Base-by-base conservation (phyloP, 164 flowering plant genomes). In the Stephania yunnanensis region DNA sequence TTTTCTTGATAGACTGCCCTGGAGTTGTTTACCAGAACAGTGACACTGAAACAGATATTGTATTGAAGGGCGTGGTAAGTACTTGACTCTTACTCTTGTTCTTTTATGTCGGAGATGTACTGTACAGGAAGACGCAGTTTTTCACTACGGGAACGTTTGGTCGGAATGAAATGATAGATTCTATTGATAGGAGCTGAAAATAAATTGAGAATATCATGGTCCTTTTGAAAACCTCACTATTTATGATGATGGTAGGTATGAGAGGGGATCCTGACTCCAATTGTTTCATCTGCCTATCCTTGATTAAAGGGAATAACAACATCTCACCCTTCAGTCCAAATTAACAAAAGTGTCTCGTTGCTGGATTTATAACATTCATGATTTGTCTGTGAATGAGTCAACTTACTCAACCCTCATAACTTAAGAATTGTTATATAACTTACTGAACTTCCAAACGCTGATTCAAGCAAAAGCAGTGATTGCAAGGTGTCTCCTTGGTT, bases 51-150 rank as follows among this genome's bases (percentile, higher is more conserved):
- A 96, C 99, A 4, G 99, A 94, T 90, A 82, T 94, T 74, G 97
- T 96, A 55, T 86, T 96, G 63, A 96, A 96, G 91, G 99, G 99
- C 10, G 99, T 96, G 91, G 99, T 96, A 87, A 66, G 97, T 87
- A 71, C 20, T 46, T 72, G 64, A 29, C 66, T 5, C 29, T 48
- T 46, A 42, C 71, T 30, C 67, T 64, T 52, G 19, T 68, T 6
- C 71, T 19, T 65, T 76, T 17, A 67, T 7, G 70, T 36, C 30
- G 70, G 19, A 36, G 22, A 9, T 42, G 44, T 44, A 36, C 4
- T 69, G 46, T 69, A 4, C 15, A 20, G 11, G 29, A 7, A 19
- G 13, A 46, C 7, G 13, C 13, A 17, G n/a, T 61, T 10, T 61
- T 4, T 61, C 20, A 19, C 29, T n/a, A 20, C 20, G 66, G 29